Conservation (phyloP, 192 early-diverging fungal species). For the Coemansia sp. region DNA sequence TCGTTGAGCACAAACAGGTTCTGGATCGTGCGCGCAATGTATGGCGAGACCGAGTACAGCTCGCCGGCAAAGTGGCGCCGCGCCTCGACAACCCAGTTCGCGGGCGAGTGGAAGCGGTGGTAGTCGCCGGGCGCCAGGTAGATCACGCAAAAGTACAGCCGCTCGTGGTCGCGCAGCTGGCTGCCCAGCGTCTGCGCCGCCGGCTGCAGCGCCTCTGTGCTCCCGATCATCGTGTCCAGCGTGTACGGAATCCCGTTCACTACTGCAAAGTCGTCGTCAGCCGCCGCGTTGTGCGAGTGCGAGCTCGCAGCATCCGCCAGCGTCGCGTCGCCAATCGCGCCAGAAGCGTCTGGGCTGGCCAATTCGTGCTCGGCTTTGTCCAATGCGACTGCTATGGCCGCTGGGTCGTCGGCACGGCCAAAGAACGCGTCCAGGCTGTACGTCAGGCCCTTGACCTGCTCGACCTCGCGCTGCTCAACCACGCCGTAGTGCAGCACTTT, state of each 20-base stretch:
- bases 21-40: constrained; percentile 76
- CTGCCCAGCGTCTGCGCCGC: constrained; percentile 43
- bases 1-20: constrained; percentile 98
- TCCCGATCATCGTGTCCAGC: constrained; percentile 69
- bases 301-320: constrained; percentile 30
- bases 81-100: constrained; percentile 87
- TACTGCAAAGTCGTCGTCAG: constrained; percentile 83
- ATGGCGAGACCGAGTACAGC: constrained; percentile 93
- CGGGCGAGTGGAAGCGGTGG: constrained; percentile 97
- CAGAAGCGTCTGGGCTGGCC: too few relatives aligned
- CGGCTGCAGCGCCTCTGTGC: constrained; percentile 35
- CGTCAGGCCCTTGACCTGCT: constrained; percentile 92
- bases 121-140: constrained; percentile 99
- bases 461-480: constrained; percentile 73
- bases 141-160: constrained; percentile 87
- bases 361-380: too few relatives aligned
- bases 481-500: constrained; percentile 85
- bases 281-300: constrained; percentile 62
- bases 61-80: constrained; percentile 95
- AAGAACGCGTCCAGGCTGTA: constrained; percentile 89
- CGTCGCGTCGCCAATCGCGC: constrained; percentile 48
- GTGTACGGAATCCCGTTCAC: constrained; percentile 86
- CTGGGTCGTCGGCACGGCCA: constrained; percentile 57
- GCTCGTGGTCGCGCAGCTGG: constrained; percentile 61
- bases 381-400: too few relatives aligned